A percentile compares a stretch with the other conserved stretches of the same genome.
Conservation (phyloP, 1,284 basidiomycete species). For the Pholiota adiposa region DNA sequence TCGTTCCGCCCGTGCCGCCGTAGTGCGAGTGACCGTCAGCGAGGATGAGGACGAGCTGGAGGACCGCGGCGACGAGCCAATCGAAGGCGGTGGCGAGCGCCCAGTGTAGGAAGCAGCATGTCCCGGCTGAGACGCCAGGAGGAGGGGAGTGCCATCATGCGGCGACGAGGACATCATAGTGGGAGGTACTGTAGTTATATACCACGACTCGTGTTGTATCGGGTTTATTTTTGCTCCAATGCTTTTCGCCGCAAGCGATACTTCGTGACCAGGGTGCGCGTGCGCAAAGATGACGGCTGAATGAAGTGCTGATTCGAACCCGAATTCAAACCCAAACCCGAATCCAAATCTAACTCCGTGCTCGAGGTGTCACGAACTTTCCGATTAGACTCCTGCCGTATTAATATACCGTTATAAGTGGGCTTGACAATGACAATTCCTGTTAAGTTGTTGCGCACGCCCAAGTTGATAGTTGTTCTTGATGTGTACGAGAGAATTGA, state of each 20-base stretch:
- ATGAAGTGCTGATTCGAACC: not conserved
- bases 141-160: slow-evolving; percentile 6
- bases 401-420: slow-evolving; percentile 1
- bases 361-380: not conserved
- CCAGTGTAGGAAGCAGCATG: not conserved
- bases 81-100: not conserved
- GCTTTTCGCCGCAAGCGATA: slow-evolving; percentile 3
- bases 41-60: slow-evolving; percentile 6
- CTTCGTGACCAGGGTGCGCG: slow-evolving; percentile 3
- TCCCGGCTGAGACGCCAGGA: not conserved
- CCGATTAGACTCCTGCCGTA: not conserved
- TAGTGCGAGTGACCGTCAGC: not conserved
- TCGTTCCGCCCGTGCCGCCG: not conserved
- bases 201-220: not conserved
- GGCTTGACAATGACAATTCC: slow-evolving; percentile 1
- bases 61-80: not conserved
- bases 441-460: slow-evolving; percentile 1
- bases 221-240: slow-evolving; percentile 2
- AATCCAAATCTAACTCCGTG: slow-evolving; percentile 8
- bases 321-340: not conserved
- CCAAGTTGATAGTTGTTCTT: not conserved
- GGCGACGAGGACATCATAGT: slow-evolving; percentile 1
- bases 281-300: not conserved
- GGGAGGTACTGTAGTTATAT: slow-evolving; percentile 6
- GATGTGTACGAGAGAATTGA: slow-evolving; percentile 2